phyloP scores from a whole-genome alignment of 495 filamentous ascomycete species.

The Annulohypoxylon stygium region DNA sequence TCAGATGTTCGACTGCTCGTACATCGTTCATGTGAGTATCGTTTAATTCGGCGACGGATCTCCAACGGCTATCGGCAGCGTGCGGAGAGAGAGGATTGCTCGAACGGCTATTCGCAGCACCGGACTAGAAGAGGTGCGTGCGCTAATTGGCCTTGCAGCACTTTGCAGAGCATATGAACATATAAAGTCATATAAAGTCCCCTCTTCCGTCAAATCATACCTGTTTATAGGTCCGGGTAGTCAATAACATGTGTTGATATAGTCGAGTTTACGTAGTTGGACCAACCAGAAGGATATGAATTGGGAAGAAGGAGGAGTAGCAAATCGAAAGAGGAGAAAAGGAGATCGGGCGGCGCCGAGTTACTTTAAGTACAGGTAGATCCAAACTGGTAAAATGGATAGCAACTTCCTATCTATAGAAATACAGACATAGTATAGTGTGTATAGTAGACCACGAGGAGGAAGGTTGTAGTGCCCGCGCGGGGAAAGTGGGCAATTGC shows the following conservation, averaged over 20 bases:
- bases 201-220: slow-evolving; percentile 18
- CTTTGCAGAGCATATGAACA: neutral
- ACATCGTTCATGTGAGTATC: slow-evolving; percentile 20
- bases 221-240: neutral
- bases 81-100: slow-evolving; percentile 19
- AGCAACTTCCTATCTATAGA: slow-evolving; percentile 10
- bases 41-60: slow-evolving; percentile 30
- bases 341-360: slow-evolving; percentile 25
- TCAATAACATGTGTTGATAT: neutral
- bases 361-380: slow-evolving; percentile 11
- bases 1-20: slow-evolving; percentile 21
- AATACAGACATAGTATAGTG: slow-evolving; percentile 17
- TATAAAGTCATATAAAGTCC: slow-evolving; percentile 3
- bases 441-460: neutral
- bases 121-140: slow-evolving; percentile 1
- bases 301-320: neutral
- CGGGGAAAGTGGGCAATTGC: slow-evolving; percentile 46
- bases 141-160: neutral
- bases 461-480: slow-evolving; percentile 41
- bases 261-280: neutral
- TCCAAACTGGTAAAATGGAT: neutral
- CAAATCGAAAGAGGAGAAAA: slow-evolving; percentile 10
- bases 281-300: neutral
- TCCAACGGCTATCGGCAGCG: slow-evolving; percentile 42
- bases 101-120: slow-evolving; percentile 21